Evolutionary conservation across 2,329 filamentous ascomycete genomes (phyloP).

Genomic region (Botrytis aclada): DNA sequence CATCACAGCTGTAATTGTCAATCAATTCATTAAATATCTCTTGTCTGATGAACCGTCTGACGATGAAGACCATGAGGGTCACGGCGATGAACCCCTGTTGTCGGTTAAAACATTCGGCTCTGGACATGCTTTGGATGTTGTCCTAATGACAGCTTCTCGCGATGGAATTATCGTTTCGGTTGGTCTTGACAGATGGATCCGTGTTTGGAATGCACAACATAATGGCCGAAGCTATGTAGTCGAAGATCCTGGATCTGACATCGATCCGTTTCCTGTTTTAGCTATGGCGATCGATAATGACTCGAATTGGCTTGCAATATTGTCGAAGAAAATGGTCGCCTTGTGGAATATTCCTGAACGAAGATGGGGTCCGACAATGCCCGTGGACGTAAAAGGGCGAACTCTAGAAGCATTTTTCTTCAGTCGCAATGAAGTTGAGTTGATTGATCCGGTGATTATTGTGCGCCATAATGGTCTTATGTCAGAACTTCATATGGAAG

Average conservation of each 20-base stretch:
- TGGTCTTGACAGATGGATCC: constrained; percentile 66
- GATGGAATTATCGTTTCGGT: constrained; percentile 66
- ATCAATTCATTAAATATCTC: constrained; percentile 70
- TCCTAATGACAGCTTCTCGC: constrained; percentile 58
- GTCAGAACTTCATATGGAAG: constrained; percentile 53
- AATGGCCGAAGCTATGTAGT: constrained; percentile 42
- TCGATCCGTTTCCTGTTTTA: constrained; percentile 55
- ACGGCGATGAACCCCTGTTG: constrained; percentile 50
- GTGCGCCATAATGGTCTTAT: constrained; percentile 63
- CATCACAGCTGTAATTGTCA: constrained; percentile 61
- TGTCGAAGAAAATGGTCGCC: constrained; percentile 54
- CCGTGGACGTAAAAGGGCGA: constrained; percentile 56
- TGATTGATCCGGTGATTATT: constrained; percentile 52
- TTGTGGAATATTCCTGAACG: constrained; percentile 62
- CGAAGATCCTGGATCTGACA: constrained; percentile 39
- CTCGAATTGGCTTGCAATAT: constrained; percentile 63
- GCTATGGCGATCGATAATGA: constrained; percentile 62
- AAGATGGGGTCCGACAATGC: constrained; percentile 53
- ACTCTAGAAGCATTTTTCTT: constrained; percentile 65
- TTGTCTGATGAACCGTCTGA: constrained; percentile 57
- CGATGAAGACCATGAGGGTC: constrained; percentile 44
- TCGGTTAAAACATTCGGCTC: constrained; percentile 58
- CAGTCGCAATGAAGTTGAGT: constrained; percentile 41
- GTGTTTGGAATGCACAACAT: constrained; percentile 58
- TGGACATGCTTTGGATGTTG: constrained; percentile 68